Base-by-base conservation (phyloP, 2,329 filamentous ascomycete genomes). In the Dothistroma pini region DNA sequence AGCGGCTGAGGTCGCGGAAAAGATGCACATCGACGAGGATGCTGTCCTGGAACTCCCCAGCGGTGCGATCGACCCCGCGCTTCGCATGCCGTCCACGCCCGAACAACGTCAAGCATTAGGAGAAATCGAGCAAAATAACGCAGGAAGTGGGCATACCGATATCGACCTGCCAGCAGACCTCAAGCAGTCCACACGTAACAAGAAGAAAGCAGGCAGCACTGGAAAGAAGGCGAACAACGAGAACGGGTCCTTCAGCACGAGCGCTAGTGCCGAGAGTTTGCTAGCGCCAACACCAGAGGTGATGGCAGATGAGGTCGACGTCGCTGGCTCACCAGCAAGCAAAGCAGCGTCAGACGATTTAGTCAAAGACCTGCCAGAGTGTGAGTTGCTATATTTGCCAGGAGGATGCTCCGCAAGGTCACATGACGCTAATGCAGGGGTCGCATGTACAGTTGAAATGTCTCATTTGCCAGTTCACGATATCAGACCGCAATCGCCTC, bases 101-200 rank as follows among this genome's bases (percentile, higher is more conserved):
- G 56, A 53, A 8, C 71, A 75, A 54, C 76, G 77, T 67, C 66
- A 69, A 55, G 72, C 75, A 25, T 68, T 80, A 52, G 72, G 74
- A 57, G 75, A 79, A 48, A 73, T 80, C n/a, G 74, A 75, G 22
- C 69, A 71, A 16, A 79, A 75, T 59, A 70, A 69, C 53, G 67
- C 65, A 21, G 64, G 66, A 31, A 68, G 63, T 56, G 74, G 60
- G 57, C 59, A 69, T 54, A 22, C 62, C 35, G 61, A 71, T 7
- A 62, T 66, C 11, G 61, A 65, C 19, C 56, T 57, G 41, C 60
- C 59, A 47, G 49, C 60, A 0, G 61, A 67, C 44, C 66, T 69
- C 22, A 70, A 73, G 57, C 75, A 74, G 61, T 63, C 67, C 57
- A 75, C 71, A 63, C 75, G 72, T 63, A 57, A 60, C 57, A 74